phyloP scores from a whole-genome alignment of 2,329 filamentous ascomycete species.

The Grosmannia clavigera region DNA sequence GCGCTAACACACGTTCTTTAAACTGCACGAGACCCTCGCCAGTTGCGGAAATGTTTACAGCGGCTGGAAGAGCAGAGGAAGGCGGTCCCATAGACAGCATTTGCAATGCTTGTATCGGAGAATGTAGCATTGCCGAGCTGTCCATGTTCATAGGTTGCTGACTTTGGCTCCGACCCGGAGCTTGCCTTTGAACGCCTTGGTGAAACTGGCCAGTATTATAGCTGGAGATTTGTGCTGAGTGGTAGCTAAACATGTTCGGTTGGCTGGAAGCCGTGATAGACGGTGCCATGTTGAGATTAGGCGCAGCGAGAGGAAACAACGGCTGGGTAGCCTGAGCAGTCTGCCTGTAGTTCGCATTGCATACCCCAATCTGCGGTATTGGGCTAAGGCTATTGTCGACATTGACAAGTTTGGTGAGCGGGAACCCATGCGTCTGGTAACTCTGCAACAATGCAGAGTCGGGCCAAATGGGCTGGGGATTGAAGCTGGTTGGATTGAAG shows the following conservation, averaged over 20 bases:
- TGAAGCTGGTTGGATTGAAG: constrained; percentile 26
- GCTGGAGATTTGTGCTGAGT: neutral
- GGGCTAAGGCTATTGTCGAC: constrained; percentile 15
- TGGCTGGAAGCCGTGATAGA: neutral
- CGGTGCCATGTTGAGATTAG: neutral
- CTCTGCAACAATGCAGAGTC: constrained; percentile 20
- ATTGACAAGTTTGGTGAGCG: constrained; percentile 14
- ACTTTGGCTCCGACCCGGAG: neutral
- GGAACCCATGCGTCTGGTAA: constrained; percentile 19
- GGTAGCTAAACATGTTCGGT: neutral
- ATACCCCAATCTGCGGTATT: constrained; percentile 21
- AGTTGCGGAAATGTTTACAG: neutral
- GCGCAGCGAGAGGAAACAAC: constrained; percentile 7
- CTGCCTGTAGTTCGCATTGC: constrained; percentile 19
- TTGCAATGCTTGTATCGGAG: constrained; percentile 16
- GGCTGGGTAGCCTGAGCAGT: constrained; percentile 15
- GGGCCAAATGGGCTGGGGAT: constrained; percentile 25
- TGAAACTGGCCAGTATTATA: neutral
- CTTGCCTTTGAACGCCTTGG: neutral
- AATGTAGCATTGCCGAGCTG: constrained; percentile 13
- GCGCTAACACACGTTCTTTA: constrained; percentile 54
- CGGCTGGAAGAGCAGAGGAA: neutral
- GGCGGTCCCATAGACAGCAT: constrained; percentile 12
- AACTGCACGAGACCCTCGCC: constrained; percentile 29
- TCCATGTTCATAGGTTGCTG: constrained; percentile 16